Conservation (phyloP, 768 basidiomycete genomes). For the Baorangia bicolor region DNA sequence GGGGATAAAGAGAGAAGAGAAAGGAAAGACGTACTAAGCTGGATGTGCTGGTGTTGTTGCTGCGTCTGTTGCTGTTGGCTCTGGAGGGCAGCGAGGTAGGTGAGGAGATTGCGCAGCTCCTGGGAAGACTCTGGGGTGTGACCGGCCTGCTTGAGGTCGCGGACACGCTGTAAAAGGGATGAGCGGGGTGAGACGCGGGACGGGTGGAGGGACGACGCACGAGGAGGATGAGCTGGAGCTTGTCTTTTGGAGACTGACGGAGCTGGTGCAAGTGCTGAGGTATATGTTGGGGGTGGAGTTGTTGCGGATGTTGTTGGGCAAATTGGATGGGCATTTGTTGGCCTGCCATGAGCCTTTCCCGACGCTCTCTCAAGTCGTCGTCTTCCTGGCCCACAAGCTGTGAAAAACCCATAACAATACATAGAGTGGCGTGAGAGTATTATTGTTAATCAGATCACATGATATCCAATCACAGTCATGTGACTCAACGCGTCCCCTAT, state of each 20-base stretch:
- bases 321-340: conserved; percentile 29
- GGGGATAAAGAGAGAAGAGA: background rate
- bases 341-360: conserved; percentile 20
- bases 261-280: conserved; percentile 5
- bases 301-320: conserved; percentile 18
- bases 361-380: conserved; percentile 10
- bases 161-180: conserved; percentile 39
- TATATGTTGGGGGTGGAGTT: conserved; percentile 5
- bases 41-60: conserved; percentile 28
- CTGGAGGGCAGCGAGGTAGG: conserved; percentile 36
- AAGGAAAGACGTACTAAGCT: conserved; percentile 31
- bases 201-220: conserved; percentile 1
- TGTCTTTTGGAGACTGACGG: conserved; percentile 26
- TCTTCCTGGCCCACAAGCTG: conserved; percentile 1
- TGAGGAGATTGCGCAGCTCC: conserved; percentile 43
- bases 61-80: conserved; percentile 28
- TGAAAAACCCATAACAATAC: conserved; percentile 19
- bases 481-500: conserved; percentile 9
- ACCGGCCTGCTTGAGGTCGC: conserved; percentile 42
- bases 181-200: background rate
- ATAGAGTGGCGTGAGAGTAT: conserved; percentile 23
- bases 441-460: conserved; percentile 14
- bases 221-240: conserved; percentile 21
- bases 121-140: conserved; percentile 43
- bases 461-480: conserved; percentile 1